phyloP scores from a whole-genome alignment of 2,329 filamentous ascomycete species.

The Colletotrichum agaves region DNA sequence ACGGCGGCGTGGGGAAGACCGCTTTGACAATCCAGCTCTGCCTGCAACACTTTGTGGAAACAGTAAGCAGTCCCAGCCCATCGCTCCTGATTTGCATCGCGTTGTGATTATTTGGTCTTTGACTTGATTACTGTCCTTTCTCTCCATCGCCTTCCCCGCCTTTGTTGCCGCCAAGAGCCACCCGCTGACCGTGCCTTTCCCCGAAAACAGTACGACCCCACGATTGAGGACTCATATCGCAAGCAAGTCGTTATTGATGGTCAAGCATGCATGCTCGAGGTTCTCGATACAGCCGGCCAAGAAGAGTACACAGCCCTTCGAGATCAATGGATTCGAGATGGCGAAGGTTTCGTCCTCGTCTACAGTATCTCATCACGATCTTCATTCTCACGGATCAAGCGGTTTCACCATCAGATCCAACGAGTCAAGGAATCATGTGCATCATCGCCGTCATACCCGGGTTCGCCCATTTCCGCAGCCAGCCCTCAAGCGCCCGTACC shows the following conservation, averaged over 20 bases:
- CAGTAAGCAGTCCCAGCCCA: constrained; percentile 61
- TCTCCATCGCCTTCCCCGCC: constrained; percentile 28
- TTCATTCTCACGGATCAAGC: constrained; percentile 93
- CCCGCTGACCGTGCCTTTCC: constrained; percentile 30
- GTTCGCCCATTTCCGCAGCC: constrained; percentile 74
- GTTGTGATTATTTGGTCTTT: constrained; percentile 2
- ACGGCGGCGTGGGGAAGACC: constrained; percentile 94
- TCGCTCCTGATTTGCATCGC: constrained; percentile 11
- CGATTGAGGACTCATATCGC: constrained; percentile 88
- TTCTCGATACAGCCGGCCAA: constrained; percentile 96
- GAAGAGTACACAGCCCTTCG: constrained; percentile 97
- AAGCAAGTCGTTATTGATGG: constrained; percentile 94
- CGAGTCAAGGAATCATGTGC: constrained; percentile 92
- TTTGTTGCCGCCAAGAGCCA: constrained; percentile 35
- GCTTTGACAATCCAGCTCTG: constrained; percentile 96
- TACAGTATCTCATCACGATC: constrained; percentile 98
- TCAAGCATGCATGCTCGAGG: constrained; percentile 96
- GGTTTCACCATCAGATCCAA: constrained; percentile 97
- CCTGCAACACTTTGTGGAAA: constrained; percentile 98
- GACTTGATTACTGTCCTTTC: constrained; percentile 19
- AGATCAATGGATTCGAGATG: constrained; percentile 98
- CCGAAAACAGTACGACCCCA: constrained; percentile 77
- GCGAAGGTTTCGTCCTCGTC: constrained; percentile 96
- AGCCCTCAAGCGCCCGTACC: constrained; percentile 77
- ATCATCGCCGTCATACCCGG: constrained; percentile 80